These are phyloP conservation scores for Aegilops longissima DNA, from an alignment of 176 grass and related monocot genomes.

Conservation along the genomic window DNA sequence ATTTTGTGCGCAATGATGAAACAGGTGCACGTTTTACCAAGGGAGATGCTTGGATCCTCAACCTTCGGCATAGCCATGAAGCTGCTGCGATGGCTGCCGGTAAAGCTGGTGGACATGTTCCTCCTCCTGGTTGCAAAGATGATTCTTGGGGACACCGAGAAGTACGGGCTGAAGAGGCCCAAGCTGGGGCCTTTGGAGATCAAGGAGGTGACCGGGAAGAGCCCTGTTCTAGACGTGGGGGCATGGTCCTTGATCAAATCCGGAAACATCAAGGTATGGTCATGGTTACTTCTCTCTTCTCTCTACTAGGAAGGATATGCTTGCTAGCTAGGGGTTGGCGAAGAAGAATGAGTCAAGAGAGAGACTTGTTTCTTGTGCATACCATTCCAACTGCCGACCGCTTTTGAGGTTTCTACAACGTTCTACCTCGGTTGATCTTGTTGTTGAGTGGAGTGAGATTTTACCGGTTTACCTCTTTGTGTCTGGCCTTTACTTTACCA, in stretches of 20 bases:
- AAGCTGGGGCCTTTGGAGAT: slow-evolving; percentile 85
- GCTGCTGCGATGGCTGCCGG: slow-evolving; percentile 68
- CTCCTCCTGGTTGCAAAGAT: slow-evolving; percentile 55
- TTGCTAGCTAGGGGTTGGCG: not conserved
- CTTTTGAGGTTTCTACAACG: slow-evolving; percentile 43
- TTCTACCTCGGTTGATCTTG: slow-evolving; percentile 8
- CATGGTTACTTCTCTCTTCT: not conserved
- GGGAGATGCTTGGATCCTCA: slow-evolving; percentile 72
- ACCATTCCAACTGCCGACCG: slow-evolving; percentile 24
- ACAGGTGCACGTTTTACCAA: slow-evolving; percentile 91
- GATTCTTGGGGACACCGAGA: slow-evolving; percentile 68
- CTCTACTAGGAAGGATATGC: not conserved
- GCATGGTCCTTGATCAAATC: slow-evolving; percentile 81
- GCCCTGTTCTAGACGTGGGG: slow-evolving; percentile 91
- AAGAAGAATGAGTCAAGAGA: not conserved
- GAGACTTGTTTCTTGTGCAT: slow-evolving; percentile 19
- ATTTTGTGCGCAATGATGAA: not conserved
- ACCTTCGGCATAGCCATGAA: slow-evolving; percentile 80
- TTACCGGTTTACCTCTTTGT: slow-evolving; percentile 28
- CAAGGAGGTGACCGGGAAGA: slow-evolving; percentile 80
- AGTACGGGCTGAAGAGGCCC: slow-evolving; percentile 77
- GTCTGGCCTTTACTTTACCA: not conserved
- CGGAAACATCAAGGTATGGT: slow-evolving; percentile 74
- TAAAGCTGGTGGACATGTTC: slow-evolving; percentile 69
- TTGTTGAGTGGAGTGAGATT: slow-evolving; percentile 6